These are phyloP conservation scores for Euphorbia pulcherrima DNA, from an alignment of 345 rosid genomes.

Conservation along the genomic window DNA sequence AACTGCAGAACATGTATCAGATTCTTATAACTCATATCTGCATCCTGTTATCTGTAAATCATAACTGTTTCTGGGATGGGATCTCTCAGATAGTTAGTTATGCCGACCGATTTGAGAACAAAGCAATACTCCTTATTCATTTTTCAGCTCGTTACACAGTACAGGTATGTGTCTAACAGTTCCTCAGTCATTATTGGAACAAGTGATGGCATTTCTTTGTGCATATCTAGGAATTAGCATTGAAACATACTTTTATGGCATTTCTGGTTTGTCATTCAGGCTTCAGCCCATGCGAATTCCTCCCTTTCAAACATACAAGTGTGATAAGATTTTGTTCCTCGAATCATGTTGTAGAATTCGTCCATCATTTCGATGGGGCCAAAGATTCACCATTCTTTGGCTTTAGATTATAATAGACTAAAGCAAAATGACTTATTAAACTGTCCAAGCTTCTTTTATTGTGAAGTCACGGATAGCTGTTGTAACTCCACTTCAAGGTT, in stretches of 20 bases:
- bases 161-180: conserved; percentile 47
- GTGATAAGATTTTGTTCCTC: background rate
- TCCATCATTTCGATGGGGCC: too few relatives aligned
- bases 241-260: background rate
- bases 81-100: conserved; percentile 50
- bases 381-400: too few relatives aligned
- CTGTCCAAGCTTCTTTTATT: too few relatives aligned
- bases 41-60: background rate
- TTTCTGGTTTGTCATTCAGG: background rate
- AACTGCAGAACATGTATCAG: background rate
- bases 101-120: conserved; percentile 72
- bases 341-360: background rate
- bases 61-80: conserved; percentile 17
- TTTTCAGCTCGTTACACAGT: conserved; percentile 78
- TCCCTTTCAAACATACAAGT: background rate
- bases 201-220: background rate
- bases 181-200: background rate
- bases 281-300: background rate
- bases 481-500: too few relatives aligned
- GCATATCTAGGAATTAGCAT: background rate
- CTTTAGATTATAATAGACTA: too few relatives aligned
- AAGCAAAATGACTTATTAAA: too few relatives aligned
- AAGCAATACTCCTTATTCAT: conserved; percentile 84
- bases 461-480: too few relatives aligned
- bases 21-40: conserved; percentile 6